Base-by-base conservation (phyloP, 75 land plant genomes). In the Cunninghamia lanceolata region DNA sequence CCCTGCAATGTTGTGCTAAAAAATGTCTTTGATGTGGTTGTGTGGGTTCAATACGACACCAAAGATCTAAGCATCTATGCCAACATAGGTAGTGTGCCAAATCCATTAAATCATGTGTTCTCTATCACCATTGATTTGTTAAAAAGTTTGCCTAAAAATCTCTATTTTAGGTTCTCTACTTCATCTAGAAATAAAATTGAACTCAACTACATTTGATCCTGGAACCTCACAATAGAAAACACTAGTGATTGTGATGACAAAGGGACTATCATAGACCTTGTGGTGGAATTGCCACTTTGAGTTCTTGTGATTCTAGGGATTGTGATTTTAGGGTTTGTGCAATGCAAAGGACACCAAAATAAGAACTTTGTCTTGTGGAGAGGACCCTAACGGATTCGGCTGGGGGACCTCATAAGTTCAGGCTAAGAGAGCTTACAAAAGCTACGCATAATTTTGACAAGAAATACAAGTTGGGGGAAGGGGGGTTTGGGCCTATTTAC, bases 151-250 rank as follows among this genome's bases (percentile, higher is more conserved):
- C 79, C 85, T 9, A 88, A 91, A 56, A n/a, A 45, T 17, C 88
- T 93, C 36, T 88, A 84, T 38, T 87, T 93, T 47, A 93, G 94
- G 7, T 93, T 93, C 86, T 90, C 94, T 11, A 93, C 87, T 53
- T 88, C 94, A 17, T 88, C 93, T 25, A 88, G 94, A 0, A 54
- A 59, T 50, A 1, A 78, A 70, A 85, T 84, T 11, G 85, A 93
- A 39, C 80, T 88, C 15, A 90, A 93, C 89, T 89, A 89, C 75
- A 71, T 93, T 17, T 77, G 43, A 82, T 73, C 88, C 0, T 93
- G 94, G 94, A 76, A 46, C 68, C 88, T 93, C 70, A 77, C 47
- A 50, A 84, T 54, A 0, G 32, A 3, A 87, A 85, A 21, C 75
- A 83, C 13, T 80, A 30, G 28, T 84, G 53, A 39, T 17, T 59